phyloP scores from a whole-genome alignment of 2,329 filamentous ascomycete species.

The Passalora sequoiae region DNA sequence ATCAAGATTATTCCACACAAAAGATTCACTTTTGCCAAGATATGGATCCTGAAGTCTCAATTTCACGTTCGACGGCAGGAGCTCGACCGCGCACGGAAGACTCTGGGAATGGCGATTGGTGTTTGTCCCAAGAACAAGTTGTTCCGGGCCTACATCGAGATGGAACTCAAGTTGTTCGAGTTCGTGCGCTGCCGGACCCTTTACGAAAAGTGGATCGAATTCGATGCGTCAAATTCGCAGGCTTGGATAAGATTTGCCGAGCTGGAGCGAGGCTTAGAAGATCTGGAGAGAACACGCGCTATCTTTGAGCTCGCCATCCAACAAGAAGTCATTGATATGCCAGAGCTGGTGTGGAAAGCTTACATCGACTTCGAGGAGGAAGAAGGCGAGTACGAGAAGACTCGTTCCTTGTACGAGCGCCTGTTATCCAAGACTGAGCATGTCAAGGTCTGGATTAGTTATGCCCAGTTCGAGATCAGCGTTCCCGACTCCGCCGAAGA shows the following conservation, averaged over 20 bases:
- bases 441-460: constrained; percentile 98
- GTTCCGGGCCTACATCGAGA: constrained; percentile 86
- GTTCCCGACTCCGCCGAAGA: constrained; percentile 70
- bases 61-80: constrained; percentile 88
- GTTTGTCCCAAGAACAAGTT: constrained; percentile 95
- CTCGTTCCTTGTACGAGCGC: constrained; percentile 79
- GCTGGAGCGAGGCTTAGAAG: constrained; percentile 84
- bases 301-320: constrained; percentile 88
- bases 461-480: constrained; percentile 97
- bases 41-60: constrained; percentile 90
- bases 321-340: constrained; percentile 87
- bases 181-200: constrained; percentile 85
- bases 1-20: constrained; percentile 87
- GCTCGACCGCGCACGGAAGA: constrained; percentile 75
- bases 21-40: constrained; percentile 93
- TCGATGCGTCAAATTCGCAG: constrained; percentile 82
- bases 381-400: constrained; percentile 72
- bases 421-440: constrained; percentile 93
- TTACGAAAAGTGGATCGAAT: constrained; percentile 91
- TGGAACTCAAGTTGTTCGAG: constrained; percentile 91
- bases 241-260: constrained; percentile 97
- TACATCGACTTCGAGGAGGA: constrained; percentile 99
- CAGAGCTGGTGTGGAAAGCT: constrained; percentile 92
- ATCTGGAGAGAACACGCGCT: constrained; percentile 77
- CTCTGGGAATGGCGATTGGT: constrained; percentile 82